Evolutionary conservation across 1,284 basidiomycete genomes (phyloP).

Genomic region (Leucoagaricus sp.): DNA sequence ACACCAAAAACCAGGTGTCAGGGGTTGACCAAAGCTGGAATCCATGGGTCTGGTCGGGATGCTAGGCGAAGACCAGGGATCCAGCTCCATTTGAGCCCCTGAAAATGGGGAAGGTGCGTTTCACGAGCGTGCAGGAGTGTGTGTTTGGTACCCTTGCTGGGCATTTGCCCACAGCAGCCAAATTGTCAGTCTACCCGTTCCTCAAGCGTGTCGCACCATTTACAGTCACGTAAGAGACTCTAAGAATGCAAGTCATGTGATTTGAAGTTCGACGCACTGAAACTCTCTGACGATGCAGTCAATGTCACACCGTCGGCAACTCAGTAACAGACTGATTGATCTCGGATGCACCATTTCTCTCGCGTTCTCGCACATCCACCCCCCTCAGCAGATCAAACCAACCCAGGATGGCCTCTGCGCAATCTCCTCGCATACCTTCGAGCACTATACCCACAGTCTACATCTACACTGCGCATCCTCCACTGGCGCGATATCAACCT

Average conservation of each 20-base stretch:
- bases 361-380: conserved; percentile 34
- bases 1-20: conserved; percentile 13
- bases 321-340: conserved; percentile 72
- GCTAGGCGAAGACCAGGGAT: neutral
- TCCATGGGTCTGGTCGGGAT: neutral
- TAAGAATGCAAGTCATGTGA: too few relatives aligned
- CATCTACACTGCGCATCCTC: conserved; percentile 61
- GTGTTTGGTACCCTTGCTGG: neutral
- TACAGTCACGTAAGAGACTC: too few relatives aligned
- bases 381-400: conserved; percentile 76
- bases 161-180: conserved; percentile 1
- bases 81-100: neutral
- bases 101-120: neutral
- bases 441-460: conserved; percentile 50
- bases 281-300: conserved; percentile 76
- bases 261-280: conserved; percentile 90
- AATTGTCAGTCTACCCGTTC: too few relatives aligned
- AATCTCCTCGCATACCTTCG: conserved; percentile 87
- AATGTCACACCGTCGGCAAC: conserved; percentile 71
- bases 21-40: conserved; percentile 14
- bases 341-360: conserved; percentile 63
- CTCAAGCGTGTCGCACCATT: too few relatives aligned
- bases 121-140: neutral
- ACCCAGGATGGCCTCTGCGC: conserved; percentile 94
- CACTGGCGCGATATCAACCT: conserved; percentile 73